Percentiles rank a stretch among this genome's conserved stretches.
phyloP scores from a whole-genome alignment of 2,329 filamentous ascomycete species.

The Huntiella bhutanensis region DNA sequence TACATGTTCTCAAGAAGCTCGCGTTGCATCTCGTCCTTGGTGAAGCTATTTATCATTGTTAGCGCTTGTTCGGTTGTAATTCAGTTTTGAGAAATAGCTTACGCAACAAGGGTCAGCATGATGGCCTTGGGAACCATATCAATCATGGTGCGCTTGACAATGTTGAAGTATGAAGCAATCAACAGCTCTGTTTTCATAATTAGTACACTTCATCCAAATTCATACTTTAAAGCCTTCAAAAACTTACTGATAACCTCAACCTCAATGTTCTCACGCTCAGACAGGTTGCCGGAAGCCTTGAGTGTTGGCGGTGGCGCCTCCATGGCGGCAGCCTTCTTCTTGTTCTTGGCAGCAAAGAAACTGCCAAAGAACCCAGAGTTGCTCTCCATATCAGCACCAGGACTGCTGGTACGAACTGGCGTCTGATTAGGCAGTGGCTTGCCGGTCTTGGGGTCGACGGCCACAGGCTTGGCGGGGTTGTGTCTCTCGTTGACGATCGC shows the following conservation, averaged over 20 bases:
- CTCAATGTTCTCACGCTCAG: slow-evolving; percentile 84
- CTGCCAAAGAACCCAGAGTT: slow-evolving; percentile 88
- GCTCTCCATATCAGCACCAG: slow-evolving; percentile 36
- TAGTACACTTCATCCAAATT: slow-evolving; percentile 1
- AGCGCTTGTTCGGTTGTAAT: background rate
- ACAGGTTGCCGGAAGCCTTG: slow-evolving; percentile 84
- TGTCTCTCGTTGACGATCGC: slow-evolving; percentile 92
- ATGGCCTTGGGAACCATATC: slow-evolving; percentile 99
- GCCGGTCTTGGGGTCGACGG: slow-evolving; percentile 96
- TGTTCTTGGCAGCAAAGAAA: slow-evolving; percentile 98
- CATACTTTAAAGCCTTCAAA: slow-evolving; percentile 23
- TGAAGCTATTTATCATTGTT: slow-evolving; percentile 38
- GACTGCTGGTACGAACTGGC: slow-evolving; percentile 58
- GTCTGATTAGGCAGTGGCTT: slow-evolving; percentile 60
- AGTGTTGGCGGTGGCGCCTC: slow-evolving; percentile 81
- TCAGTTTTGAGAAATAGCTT: slow-evolving; percentile 26
- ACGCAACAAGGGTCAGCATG: slow-evolving; percentile 93
- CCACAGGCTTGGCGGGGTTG: slow-evolving; percentile 62
- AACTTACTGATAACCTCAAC: slow-evolving; percentile 92
- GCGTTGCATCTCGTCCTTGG: slow-evolving; percentile 96
- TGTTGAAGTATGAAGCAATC: slow-evolving; percentile 95
- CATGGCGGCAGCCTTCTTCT: slow-evolving; percentile 99
- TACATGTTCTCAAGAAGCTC: slow-evolving; percentile 98
- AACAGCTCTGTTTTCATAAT: slow-evolving; percentile 48
- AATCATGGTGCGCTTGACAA: slow-evolving; percentile 95